Base-by-base conservation (phyloP, 169 alveolate genomes). In the Eimeria falciformis region DNA sequence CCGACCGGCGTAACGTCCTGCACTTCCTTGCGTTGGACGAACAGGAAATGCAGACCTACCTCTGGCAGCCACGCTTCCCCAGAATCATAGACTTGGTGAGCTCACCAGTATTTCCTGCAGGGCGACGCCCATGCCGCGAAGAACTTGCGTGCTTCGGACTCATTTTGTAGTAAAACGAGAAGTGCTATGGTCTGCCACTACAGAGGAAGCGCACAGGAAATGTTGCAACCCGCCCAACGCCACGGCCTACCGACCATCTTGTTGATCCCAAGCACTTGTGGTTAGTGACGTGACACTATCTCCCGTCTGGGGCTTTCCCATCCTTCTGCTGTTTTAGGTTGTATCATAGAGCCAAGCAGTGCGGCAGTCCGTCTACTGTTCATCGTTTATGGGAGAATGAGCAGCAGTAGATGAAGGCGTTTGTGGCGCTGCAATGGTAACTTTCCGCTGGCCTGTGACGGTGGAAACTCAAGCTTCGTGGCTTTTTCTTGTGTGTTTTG, bases 11-110 rank as follows among this genome's bases (percentile, higher is more conserved):
- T 43, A 58, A 65, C 66, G 89, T 77, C 43, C 37, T 89, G 88
- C 88, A 89, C 56, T 50, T 89, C 27, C 73, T 89, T 17, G 93
- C 89, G 25, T 68, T 89, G 58, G 84, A 81, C 68, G 75, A 25
- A n/a, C 66, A 75, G 47, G 93, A 89, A 25, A 37, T 89, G 77
- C 93, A 89, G 69, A 47, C 82, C 47, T 29, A 55, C 25, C 81
- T 89, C 12, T 73, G 93, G 93, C 69, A 29, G 27, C 93, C 90
- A 37, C 56, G 79, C 27, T 75, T 75, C 33, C 93, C 93, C 29
- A 62, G 78, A 27, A 87, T 87, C 33, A 37, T 87, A 29, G 89
- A 79, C 46, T 79, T 79, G 89, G 89, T 79, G 12, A 2, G 27
- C n/a, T 33, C 40, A 33, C 40, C 2, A 33, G 17, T 53, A 12